Percentiles rank a stretch among this genome's conserved stretches.
These are phyloP conservation scores for Flaveria bidentis DNA, from an alignment of 129 eudicot genomes.

Conservation along the genomic window DNA sequence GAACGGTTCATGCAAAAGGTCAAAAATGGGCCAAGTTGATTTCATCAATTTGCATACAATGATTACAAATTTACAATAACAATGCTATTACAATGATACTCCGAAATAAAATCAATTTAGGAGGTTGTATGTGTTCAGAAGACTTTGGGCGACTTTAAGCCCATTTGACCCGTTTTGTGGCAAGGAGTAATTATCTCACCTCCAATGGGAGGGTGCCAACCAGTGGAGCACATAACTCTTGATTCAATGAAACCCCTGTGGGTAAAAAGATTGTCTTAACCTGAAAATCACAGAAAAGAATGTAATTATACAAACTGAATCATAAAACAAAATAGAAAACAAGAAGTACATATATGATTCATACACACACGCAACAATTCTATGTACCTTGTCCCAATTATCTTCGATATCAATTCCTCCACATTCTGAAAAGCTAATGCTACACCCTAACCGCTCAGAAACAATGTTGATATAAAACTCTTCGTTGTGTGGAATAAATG, in stretches of 20 bases:
- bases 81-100: not conserved
- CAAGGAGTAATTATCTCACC: constrained; percentile 41
- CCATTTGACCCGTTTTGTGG: not conserved
- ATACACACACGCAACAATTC: not conserved
- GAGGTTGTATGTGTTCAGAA: not conserved
- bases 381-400: constrained; percentile 92
- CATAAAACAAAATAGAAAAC: not conserved
- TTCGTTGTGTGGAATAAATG: constrained; percentile 84
- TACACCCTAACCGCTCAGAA: constrained; percentile 87
- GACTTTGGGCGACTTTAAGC: constrained; percentile 5
- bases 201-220: constrained; percentile 97
- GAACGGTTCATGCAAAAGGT: not conserved
- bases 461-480: constrained; percentile 84
- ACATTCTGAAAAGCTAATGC: constrained; percentile 95
- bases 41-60: not conserved
- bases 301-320: not conserved
- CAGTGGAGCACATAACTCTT: constrained; percentile 90
- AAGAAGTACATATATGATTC: not conserved
- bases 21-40: not conserved
- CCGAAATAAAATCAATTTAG: not conserved
- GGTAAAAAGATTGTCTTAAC: constrained; percentile 84
- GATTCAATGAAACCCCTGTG: constrained; percentile 71
- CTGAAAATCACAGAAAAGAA: constrained; percentile 39
- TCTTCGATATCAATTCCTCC: constrained; percentile 98
- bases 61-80: not conserved